Conservation (phyloP, 129 eudicot species). For the Mikania micrantha region DNA sequence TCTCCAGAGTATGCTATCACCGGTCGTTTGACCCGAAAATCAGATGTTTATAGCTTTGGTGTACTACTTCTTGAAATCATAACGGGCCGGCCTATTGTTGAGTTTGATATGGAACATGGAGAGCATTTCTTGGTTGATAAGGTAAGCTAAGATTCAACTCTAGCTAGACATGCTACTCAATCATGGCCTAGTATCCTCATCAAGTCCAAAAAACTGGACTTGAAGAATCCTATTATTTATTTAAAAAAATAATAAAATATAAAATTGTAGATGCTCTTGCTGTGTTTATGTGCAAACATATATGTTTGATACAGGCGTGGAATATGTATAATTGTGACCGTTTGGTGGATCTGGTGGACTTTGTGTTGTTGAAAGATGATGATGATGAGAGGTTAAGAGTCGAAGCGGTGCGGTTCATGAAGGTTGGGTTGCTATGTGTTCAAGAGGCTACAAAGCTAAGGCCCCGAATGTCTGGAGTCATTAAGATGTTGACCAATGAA, state of each 20-base stretch:
- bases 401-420: slow-evolving; percentile 52
- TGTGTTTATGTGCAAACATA: slow-evolving; percentile 3
- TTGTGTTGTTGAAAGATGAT: slow-evolving; percentile 33
- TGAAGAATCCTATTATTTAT: no score
- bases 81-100: slow-evolving; percentile 56
- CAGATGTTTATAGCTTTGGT: slow-evolving; percentile 91
- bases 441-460: slow-evolving; percentile 60
- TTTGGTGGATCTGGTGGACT: slow-evolving; percentile 48
- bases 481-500: slow-evolving; percentile 54
- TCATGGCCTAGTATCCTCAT: no score
- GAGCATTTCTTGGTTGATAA: slow-evolving; percentile 74
- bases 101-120: slow-evolving; percentile 54
- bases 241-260: no score
- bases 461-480: slow-evolving; percentile 58
- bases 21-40: slow-evolving; percentile 71
- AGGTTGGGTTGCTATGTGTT: slow-evolving; percentile 79
- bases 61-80: slow-evolving; percentile 66
- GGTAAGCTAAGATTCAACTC: slow-evolving; percentile 25
- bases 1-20: slow-evolving; percentile 84
- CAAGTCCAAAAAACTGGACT: no score
- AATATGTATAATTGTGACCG: slow-evolving; percentile 43
- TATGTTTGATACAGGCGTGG: slow-evolving; percentile 63
- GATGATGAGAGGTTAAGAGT: slow-evolving; percentile 31
- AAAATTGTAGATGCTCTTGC: not conserved
- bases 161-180: no score